phyloP scores from a whole-genome alignment of 1,139 yeast species.

The Pichia sp. region DNA sequence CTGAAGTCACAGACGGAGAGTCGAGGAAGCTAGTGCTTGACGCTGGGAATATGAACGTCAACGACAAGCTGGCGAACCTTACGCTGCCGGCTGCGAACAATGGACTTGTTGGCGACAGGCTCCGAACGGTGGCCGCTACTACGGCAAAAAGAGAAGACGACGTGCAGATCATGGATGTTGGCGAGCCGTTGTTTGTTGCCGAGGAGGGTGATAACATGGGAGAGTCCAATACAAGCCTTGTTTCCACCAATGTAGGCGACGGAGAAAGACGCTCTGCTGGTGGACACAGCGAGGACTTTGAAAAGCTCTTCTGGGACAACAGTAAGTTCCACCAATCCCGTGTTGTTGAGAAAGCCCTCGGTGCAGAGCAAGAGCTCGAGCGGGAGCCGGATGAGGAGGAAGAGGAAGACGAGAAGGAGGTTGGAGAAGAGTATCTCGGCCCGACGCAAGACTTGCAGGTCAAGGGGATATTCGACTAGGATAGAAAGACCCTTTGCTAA shows the following conservation, averaged over 20 bases:
- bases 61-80: conserved; percentile 2
- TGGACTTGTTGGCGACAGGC: not conserved
- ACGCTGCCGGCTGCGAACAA: not conserved
- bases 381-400: not conserved
- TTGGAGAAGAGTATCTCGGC: conserved; percentile 24
- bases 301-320: conserved; percentile 25
- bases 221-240: not conserved
- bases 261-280: not conserved
- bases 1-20: conserved; percentile 30
- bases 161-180: not conserved
- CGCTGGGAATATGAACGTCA: not conserved
- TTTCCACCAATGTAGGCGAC: conserved; percentile 1
- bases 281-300: not conserved
- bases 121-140: not conserved
- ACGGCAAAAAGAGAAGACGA: not conserved
- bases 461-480: conserved; percentile 29
- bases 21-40: conserved; percentile 19
- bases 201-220: conserved; percentile 4
- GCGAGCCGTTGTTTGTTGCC: conserved; percentile 17
- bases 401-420: conserved; percentile 3
- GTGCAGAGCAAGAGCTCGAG: not conserved
- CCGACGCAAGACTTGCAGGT: conserved; percentile 31
- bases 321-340: conserved; percentile 18
- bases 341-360: conserved; percentile 4
- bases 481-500: not conserved